Evolutionary conservation across 805 yeast species (phyloP), one percentile per base, ranked within the genome.

Genomic region (Metschnikowia dekortorum): DNA sequence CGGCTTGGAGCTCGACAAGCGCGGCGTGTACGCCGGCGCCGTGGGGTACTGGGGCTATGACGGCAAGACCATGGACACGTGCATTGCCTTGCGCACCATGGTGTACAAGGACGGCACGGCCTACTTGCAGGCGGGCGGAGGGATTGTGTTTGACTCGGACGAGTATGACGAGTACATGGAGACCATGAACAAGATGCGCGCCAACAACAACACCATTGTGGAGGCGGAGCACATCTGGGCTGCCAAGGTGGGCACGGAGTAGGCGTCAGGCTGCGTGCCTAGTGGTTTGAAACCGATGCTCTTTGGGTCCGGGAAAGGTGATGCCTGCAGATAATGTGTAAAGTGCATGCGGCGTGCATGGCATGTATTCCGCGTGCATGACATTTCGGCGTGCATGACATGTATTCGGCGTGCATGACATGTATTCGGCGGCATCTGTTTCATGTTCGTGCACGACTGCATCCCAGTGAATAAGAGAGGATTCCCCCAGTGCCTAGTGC

Each of bases 1-100:
- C 16, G 96, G 89, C 65, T 72, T 92, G 44, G 99, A 94, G 65
- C 79, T 81, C 53, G 98, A 92, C 65, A 89, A 89, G 63, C 79
- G 99, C 64, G 99, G 98, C 42, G 91, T 92, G 8, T 94, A 94
- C 64, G 99, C 99, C 0, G 99, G 99, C 54, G 99, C 99, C 2
- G 98, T 94, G 16, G 99, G 99, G 7, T 87, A 87, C 66, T 94
- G 97, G 97, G 90, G 96, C 0, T 94, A 91, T 65, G 96, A 90
- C 62, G 89, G 92, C n/a, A 82, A 81, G 59, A 80, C 89, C 30
- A 92, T 94, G 98, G 96, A 94, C 64, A 94, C 98, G 1, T 94
- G 99, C 71, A 94, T 94, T 66, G 99, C 99, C 0, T 75, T 94
- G 60, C 82, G 99, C 71, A 94, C 99, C 0, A 92, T 94, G 99